These are phyloP conservation scores for Paecilomyces sp. DNA, from an alignment of 2,329 filamentous ascomycete genomes.

Conservation along the genomic window DNA sequence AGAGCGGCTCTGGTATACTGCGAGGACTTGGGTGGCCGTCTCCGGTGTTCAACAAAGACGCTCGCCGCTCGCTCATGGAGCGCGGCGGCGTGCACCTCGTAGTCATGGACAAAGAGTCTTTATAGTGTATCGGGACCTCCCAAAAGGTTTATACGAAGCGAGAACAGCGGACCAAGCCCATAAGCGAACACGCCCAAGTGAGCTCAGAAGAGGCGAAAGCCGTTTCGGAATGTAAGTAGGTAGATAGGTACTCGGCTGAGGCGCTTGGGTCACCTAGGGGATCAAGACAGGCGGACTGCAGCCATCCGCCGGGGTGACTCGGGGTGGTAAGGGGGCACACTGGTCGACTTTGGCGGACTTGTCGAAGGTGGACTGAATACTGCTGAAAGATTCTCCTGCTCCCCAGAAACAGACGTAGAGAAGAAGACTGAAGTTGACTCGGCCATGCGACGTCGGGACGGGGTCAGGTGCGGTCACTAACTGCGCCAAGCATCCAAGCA, in stretches of 20 bases:
- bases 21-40: conserved; percentile 23
- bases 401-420: background rate
- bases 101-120: conserved; percentile 5
- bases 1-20: conserved; percentile 19
- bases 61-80: conserved; percentile 17
- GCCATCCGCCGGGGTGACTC: background rate
- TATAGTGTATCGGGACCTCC: background rate
- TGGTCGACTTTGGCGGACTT: background rate
- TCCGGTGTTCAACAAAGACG: conserved; percentile 20
- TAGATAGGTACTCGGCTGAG: background rate
- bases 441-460: background rate
- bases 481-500: conserved; percentile 1
- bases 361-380: background rate
- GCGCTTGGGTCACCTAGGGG: background rate
- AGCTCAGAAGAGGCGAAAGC: background rate
- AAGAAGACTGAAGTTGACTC: background rate
- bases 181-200: background rate
- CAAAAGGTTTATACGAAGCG: background rate
- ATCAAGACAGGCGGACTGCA: background rate
- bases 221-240: background rate
- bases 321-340: background rate
- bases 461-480: conserved; percentile 1
- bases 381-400: background rate
- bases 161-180: background rate
- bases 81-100: conserved; percentile 12